phyloP scores from a whole-genome alignment of 768 basidiomycete species.

The Tricholoma sp. region DNA sequence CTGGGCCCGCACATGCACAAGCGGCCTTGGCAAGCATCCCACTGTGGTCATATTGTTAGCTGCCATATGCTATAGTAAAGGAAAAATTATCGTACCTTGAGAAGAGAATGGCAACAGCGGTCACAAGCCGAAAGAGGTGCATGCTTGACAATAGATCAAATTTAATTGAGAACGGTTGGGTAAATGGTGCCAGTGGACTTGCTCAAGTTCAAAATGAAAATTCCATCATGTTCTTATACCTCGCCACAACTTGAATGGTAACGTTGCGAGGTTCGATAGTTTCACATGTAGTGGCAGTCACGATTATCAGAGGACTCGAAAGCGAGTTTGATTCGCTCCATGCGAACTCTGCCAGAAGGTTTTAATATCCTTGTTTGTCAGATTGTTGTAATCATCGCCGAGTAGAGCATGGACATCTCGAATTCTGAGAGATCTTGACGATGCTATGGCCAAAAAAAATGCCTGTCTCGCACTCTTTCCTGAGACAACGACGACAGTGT shows the following conservation, averaged over 20 bases:
- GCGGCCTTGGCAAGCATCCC: not conserved
- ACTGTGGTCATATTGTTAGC: not conserved
- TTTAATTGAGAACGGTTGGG: not conserved
- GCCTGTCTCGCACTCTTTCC: conserved; percentile 64
- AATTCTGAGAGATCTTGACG: no score
- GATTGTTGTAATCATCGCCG: no score
- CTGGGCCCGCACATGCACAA: not conserved
- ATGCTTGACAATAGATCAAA: not conserved
- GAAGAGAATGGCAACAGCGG: not conserved
- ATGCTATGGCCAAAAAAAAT: conserved; percentile 54
- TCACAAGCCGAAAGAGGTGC: not conserved
- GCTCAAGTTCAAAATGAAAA: not conserved
- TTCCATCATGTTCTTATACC: not conserved
- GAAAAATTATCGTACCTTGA: not conserved
- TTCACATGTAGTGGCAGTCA: no score
- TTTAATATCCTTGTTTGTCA: no score
- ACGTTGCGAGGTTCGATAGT: not conserved
- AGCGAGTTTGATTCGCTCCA: not conserved
- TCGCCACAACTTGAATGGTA: not conserved
- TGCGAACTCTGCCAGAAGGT: no score
- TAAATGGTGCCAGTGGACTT: not conserved
- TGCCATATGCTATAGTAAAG: not conserved
- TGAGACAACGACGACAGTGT: conserved; percentile 71
- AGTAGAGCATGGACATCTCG: no score
- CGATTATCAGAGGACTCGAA: no score